phyloP scores from a whole-genome alignment of 1,284 basidiomycete genomes.

The Athelia psychrophila region DNA sequence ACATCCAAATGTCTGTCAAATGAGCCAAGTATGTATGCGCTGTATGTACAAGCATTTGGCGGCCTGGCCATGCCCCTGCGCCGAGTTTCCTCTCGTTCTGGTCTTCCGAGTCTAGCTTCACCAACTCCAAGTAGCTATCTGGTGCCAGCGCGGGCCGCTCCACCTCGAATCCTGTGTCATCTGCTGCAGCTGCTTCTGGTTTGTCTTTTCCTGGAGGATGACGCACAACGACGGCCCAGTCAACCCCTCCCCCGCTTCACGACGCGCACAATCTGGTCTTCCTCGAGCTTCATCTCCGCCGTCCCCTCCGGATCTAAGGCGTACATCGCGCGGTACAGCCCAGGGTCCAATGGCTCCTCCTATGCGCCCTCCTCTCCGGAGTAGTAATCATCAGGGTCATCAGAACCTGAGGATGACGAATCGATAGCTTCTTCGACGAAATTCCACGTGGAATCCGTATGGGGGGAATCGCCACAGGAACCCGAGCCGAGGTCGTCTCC shows the following conservation, averaged over 20 bases:
- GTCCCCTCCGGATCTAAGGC: conserved; percentile 70
- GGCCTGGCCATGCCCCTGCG: no score
- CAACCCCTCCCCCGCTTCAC: conserved; percentile 73
- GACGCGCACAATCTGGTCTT: conserved; percentile 68
- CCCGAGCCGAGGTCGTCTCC: neutral
- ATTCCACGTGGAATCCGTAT: conserved; percentile 47
- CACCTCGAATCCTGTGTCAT: conserved; percentile 15
- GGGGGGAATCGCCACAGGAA: conserved; percentile 23
- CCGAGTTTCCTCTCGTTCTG: no score
- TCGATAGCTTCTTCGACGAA: conserved; percentile 36
- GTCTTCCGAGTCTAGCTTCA: conserved; percentile 22
- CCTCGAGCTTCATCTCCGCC: conserved; percentile 71
- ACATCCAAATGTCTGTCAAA: no score
- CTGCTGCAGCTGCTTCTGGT: no score
- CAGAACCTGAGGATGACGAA: conserved; percentile 25
- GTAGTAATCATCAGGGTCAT: conserved; percentile 16
- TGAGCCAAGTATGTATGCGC: no score
- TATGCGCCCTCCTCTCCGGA: conserved; percentile 17
- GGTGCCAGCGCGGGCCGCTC: conserved; percentile 59
- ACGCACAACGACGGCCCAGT: conserved; percentile 65
- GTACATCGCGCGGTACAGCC: conserved; percentile 69
- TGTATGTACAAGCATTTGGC: no score
- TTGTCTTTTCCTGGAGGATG: conserved; percentile 10
- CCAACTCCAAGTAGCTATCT: conserved; percentile 60
- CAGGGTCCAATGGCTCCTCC: conserved; percentile 52